phyloP scores from a whole-genome alignment of 257 asterid genomes.

The Solanum corneliomulleri region DNA sequence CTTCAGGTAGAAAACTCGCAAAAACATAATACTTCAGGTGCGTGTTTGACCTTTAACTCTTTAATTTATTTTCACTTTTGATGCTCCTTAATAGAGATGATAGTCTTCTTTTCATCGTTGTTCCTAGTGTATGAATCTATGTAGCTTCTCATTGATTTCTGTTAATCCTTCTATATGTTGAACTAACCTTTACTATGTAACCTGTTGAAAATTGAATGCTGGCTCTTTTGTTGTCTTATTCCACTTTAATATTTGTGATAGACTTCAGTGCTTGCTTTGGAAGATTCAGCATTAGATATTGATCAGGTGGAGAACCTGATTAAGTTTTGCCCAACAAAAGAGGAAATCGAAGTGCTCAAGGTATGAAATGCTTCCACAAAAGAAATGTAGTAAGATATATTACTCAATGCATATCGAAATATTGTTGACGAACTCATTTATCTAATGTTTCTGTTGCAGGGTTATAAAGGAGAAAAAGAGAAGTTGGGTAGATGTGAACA shows the following conservation, averaged over 20 bases:
- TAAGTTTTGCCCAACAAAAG: slow-evolving; percentile 86
- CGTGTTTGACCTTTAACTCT: not conserved
- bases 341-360: slow-evolving; percentile 74
- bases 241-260: slow-evolving; percentile 9
- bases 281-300: slow-evolving; percentile 60
- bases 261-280: slow-evolving; percentile 73
- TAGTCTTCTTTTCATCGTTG: not conserved
- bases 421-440: not conserved
- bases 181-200: not conserved
- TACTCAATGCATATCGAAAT: not conserved
- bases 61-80: not conserved
- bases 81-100: not conserved
- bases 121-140: not conserved
- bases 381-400: not conserved
- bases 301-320: slow-evolving; percentile 89
- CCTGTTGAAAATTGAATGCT: not conserved
- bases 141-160: not conserved
- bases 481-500: slow-evolving; percentile 86
- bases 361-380: slow-evolving; percentile 10
- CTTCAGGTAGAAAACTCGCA: not conserved
- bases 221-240: not conserved
- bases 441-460: slow-evolving; percentile 27
- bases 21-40: not conserved
- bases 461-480: slow-evolving; percentile 61
- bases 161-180: not conserved